phyloP scores from a whole-genome alignment of 495 filamentous ascomycete species.

The Penicillium angulare region DNA sequence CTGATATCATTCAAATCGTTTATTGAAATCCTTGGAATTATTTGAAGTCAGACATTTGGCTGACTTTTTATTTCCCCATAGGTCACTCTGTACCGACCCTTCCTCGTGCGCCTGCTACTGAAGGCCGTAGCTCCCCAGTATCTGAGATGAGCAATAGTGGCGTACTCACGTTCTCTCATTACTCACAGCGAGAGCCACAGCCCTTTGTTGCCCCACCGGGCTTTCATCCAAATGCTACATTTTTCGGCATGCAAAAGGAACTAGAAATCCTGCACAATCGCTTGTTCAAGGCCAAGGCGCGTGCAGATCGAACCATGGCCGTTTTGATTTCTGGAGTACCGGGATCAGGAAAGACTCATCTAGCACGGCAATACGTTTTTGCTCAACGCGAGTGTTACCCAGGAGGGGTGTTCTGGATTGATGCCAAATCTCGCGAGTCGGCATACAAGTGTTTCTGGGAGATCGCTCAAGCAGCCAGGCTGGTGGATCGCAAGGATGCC shows the following conservation, averaged over 20 bases:
- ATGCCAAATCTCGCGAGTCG: slow-evolving; percentile 62
- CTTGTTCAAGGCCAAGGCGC: slow-evolving; percentile 61
- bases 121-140: slow-evolving; percentile 26
- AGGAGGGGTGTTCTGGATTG: slow-evolving; percentile 80
- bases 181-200: slow-evolving; percentile 18
- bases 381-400: slow-evolving; percentile 62
- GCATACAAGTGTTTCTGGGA: slow-evolving; percentile 70
- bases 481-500: slow-evolving; percentile 44
- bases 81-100: slow-evolving; percentile 19
- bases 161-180: slow-evolving; percentile 20
- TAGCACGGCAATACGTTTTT: slow-evolving; percentile 81
- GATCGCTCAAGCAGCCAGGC: slow-evolving; percentile 64
- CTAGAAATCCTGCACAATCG: slow-evolving; percentile 65
- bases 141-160: slow-evolving; percentile 24
- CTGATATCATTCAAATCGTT: slow-evolving; percentile 16
- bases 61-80: slow-evolving; percentile 30
- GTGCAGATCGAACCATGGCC: slow-evolving; percentile 61
- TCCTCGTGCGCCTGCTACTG: slow-evolving; percentile 17
- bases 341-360: slow-evolving; percentile 78
- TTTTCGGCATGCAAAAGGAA: slow-evolving; percentile 72
- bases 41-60: slow-evolving; percentile 27
- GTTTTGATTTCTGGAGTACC: slow-evolving; percentile 71
- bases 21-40: slow-evolving; percentile 5
- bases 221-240: slow-evolving; percentile 75
- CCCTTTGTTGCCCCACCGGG: slow-evolving; percentile 69